Evolutionary conservation across 1,284 basidiomycete genomes (phyloP), one percentile per base, ranked within the genome.

Genomic region (Moniliophthora roreri): DNA sequence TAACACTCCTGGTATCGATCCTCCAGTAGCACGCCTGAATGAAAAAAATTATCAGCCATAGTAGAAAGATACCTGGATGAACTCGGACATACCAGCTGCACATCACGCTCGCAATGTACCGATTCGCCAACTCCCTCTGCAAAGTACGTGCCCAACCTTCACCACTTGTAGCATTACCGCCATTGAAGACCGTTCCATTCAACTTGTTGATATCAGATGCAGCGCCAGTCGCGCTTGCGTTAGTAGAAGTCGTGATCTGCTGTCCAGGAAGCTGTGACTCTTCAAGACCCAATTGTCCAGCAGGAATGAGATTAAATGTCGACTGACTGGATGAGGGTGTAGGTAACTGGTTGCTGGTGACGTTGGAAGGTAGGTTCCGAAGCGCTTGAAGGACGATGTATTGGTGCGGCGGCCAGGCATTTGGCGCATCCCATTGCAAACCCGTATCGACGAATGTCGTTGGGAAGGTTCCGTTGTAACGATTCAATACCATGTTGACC

Each of bases 21-120:
- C 94, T 35, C 93, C 93, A 0, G 93, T 95, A 16, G 88, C 80
- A 65, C 83, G 79, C 89, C 79, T 82, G n/a, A 34, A 34, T 39
- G n/a, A 26, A 23, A 34, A 18, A n/a, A n/a, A n/a, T n/a, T 34
- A n/a, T 6, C 38, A 34, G 10, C 38, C 57, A 62, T 56, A 65
- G 64, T 11, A 42, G 21, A 15, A n/a, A 34, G 16, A 24, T 0
- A 18, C 50, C 39, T 52, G 40, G 42, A 8, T 28, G 18, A n/a
- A n/a, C n/a, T n/a, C n/a, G n/a, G 7, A 73, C 82, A 64, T 58
- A 89, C 94, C 95, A 98, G 59, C 90, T 92, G 69, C 95, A 96
- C 58, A 96, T 80, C 1, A 84, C 84, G 52, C 91, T 89, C 36
- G 87, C 76, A 60, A 93, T 76, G 68, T 94, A 96, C 24, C 93